Conservation (phyloP, 306 rosid species). For the Ochetophila trinervis region DNA sequence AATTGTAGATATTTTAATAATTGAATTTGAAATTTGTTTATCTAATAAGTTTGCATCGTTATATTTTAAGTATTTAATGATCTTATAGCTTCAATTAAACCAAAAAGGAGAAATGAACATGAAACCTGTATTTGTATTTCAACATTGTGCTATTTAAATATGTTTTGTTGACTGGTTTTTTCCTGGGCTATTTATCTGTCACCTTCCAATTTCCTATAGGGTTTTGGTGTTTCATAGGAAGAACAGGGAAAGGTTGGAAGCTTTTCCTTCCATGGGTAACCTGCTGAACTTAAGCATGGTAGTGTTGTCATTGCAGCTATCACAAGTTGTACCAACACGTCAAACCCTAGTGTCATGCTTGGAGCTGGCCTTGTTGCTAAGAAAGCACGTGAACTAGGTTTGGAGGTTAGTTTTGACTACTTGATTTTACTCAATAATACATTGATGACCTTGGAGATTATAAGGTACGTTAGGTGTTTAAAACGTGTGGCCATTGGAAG, state of each 20-base stretch:
- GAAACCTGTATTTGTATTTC: too few species aligned
- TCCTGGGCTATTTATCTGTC: too few species aligned
- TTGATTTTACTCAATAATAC: constrained; percentile 1
- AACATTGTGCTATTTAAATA: too few species aligned
- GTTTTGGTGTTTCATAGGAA: constrained; percentile 85
- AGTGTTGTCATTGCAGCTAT: constrained; percentile 94
- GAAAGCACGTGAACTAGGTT: constrained; percentile 84
- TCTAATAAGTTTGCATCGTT: too few species aligned
- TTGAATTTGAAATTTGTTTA: too few species aligned
- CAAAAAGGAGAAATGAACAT: too few species aligned
- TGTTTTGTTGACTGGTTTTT: too few species aligned
- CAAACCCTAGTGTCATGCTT: constrained; percentile 97
- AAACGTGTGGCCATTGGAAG: too few species aligned
- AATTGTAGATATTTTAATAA: too few species aligned
- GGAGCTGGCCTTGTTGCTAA: constrained; percentile 96
- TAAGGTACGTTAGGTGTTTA: too few species aligned
- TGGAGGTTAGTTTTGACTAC: constrained; percentile 47
- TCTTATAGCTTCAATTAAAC: too few species aligned
- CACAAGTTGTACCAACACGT: constrained; percentile 93
- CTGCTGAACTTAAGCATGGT: constrained; percentile 85
- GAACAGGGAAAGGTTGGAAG: constrained; percentile 68
- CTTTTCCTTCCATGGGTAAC: constrained; percentile 84
- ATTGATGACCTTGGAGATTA: background rate
- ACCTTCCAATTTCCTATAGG: constrained; percentile 29
- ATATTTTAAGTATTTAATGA: too few species aligned